phyloP scores from a whole-genome alignment of 352 stramenopile species.

The Sclerospora graminicola region DNA sequence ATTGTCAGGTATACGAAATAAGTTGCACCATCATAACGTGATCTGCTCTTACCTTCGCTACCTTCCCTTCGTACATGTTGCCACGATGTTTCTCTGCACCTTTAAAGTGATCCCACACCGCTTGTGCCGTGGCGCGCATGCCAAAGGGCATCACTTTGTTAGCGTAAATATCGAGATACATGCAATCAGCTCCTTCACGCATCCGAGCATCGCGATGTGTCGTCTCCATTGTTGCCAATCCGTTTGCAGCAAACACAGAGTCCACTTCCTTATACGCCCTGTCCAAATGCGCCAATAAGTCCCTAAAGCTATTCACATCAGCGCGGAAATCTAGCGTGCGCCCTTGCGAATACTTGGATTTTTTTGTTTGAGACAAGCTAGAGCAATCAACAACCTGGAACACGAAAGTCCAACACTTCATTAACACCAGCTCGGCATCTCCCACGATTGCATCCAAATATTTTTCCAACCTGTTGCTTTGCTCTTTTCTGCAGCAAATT shows the following conservation, averaged over 20 bases:
- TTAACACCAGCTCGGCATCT: background rate
- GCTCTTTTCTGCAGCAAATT: conserved; percentile 23
- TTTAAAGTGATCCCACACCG: conserved; percentile 35
- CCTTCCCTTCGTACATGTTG: conserved; percentile 33
- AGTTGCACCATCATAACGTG: background rate
- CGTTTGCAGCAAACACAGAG: conserved; percentile 26
- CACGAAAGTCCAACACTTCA: conserved; percentile 3
- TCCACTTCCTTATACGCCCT: conserved; percentile 27
- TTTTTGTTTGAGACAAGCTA: conserved; percentile 24
- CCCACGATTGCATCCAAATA: background rate
- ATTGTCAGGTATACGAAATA: conserved; percentile 1
- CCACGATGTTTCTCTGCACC: conserved; percentile 28
- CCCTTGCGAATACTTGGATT: conserved; percentile 27
- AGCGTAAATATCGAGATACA: conserved; percentile 36
- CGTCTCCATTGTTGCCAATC: conserved; percentile 24
- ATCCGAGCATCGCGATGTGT: conserved; percentile 29
- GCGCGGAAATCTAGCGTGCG: conserved; percentile 24
- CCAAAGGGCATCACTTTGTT: conserved; percentile 39
- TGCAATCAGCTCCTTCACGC: conserved; percentile 25
- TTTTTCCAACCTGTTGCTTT: conserved; percentile 16
- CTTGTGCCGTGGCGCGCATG: conserved; percentile 25
- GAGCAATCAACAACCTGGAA: conserved; percentile 19
- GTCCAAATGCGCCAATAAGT: conserved; percentile 26
- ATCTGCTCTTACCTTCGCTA: conserved; percentile 20
- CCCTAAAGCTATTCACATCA: conserved; percentile 24